A percentile compares a stretch with the other conserved stretches of the same genome.
Conservation (phyloP, 345 rosid genomes). For the Punica granatum region DNA sequence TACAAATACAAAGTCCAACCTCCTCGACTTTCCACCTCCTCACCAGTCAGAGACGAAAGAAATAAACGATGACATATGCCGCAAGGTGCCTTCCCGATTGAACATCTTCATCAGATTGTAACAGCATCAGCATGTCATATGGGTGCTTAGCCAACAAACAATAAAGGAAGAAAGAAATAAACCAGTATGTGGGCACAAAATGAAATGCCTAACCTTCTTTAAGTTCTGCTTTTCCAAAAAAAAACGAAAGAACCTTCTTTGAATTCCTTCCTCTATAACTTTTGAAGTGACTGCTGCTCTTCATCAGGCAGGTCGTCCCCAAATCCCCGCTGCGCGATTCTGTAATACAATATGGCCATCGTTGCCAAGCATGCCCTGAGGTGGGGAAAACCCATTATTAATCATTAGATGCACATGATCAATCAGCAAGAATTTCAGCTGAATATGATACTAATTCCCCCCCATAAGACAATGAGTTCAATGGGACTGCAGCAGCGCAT, state of each 20-base stretch:
- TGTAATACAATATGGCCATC: constrained; percentile 90
- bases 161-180: not conserved
- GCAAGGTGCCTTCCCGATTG: too few relatives aligned
- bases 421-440: not conserved
- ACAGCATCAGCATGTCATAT: not conserved
- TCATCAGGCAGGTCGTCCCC: constrained; percentile 45
- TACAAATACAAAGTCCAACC: not conserved
- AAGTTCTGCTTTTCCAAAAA: too few relatives aligned
- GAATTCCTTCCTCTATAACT: not conserved
- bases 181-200: not conserved
- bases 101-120: not conserved
- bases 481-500: not conserved
- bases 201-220: not conserved
- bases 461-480: not conserved
- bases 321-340: constrained; percentile 75
- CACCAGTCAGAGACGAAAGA: not conserved
- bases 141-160: not conserved
- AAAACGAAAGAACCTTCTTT: too few relatives aligned
- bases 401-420: not conserved
- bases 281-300: constrained; percentile 40
- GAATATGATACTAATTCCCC: not conserved
- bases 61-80: not conserved
- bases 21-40: not conserved
- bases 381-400: not conserved
- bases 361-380: constrained; percentile 99